phyloP scores from a whole-genome alignment of 2,329 filamentous ascomycete species.

The Curvularia hawaiiensis region DNA sequence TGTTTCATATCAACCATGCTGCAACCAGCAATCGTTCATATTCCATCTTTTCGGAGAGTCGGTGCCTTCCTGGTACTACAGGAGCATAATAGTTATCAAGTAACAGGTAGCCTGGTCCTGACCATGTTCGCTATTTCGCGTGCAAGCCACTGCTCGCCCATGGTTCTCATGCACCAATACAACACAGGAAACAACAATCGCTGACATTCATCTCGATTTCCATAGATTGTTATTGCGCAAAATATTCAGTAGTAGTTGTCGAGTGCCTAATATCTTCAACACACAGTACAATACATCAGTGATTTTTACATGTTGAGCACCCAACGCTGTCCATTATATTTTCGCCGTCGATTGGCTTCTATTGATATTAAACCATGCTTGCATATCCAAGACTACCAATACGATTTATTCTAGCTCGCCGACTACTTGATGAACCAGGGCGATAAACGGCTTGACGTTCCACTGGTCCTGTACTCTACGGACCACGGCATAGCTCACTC shows the following conservation, averaged over 20 bases:
- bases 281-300: background rate
- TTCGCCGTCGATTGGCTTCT: background rate
- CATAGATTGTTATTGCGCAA: background rate
- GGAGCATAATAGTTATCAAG: background rate
- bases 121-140: background rate
- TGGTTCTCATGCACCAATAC: background rate
- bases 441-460: background rate
- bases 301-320: background rate
- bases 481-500: background rate
- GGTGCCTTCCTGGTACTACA: background rate
- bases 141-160: background rate
- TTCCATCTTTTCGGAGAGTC: too few species aligned
- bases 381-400: background rate
- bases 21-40: background rate
- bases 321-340: background rate
- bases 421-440: background rate
- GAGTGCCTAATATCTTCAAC: background rate
- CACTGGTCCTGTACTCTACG: background rate
- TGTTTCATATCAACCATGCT: background rate
- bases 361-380: slow-evolving; percentile 6
- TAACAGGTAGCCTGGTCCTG: background rate
- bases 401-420: slow-evolving; percentile 11
- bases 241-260: slow-evolving; percentile 4
- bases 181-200: background rate
- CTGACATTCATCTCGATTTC: slow-evolving; percentile 8